These are phyloP conservation scores for Croton setiger DNA, from an alignment of 441 rosid species.

Conservation along the genomic window DNA sequence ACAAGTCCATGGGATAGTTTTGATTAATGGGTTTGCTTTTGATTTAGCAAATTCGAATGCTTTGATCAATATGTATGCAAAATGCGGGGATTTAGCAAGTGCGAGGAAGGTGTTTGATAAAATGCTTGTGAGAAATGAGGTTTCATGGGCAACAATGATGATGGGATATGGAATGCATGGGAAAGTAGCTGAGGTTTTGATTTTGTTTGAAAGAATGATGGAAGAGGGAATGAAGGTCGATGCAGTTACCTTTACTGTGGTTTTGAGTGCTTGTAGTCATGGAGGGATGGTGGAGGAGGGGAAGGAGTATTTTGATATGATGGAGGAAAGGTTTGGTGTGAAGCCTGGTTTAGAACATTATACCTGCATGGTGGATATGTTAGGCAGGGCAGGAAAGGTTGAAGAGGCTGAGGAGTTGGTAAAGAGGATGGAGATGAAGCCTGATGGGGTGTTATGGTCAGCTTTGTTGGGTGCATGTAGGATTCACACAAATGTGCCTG, in stretches of 20 bases:
- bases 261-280: slow-evolving; percentile 71
- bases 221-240: slow-evolving; percentile 51
- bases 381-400: slow-evolving; percentile 53
- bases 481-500: slow-evolving; percentile 53
- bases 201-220: slow-evolving; percentile 51
- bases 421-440: slow-evolving; percentile 52
- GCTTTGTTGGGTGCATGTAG: slow-evolving; percentile 65
- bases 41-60: too few species aligned
- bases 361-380: slow-evolving; percentile 54
- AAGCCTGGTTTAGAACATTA: slow-evolving; percentile 58
- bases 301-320: slow-evolving; percentile 41
- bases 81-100: not conserved
- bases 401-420: slow-evolving; percentile 61
- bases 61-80: too few species aligned
- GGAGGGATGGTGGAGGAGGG: slow-evolving; percentile 69
- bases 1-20: slow-evolving; percentile 40
- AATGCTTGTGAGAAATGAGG: slow-evolving; percentile 44
- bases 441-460: slow-evolving; percentile 69
- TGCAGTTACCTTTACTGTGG: slow-evolving; percentile 52
- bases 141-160: slow-evolving; percentile 69
- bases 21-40: not conserved
- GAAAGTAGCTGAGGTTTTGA: slow-evolving; percentile 45
- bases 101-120: too few species aligned
- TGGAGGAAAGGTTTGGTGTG: slow-evolving; percentile 42
- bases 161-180: slow-evolving; percentile 66